A percentile compares a stretch with the other conserved stretches of the same genome.
Evolutionary conservation across 345 rosid genomes (phyloP).

Genomic region (Brassica rapa): DNA sequence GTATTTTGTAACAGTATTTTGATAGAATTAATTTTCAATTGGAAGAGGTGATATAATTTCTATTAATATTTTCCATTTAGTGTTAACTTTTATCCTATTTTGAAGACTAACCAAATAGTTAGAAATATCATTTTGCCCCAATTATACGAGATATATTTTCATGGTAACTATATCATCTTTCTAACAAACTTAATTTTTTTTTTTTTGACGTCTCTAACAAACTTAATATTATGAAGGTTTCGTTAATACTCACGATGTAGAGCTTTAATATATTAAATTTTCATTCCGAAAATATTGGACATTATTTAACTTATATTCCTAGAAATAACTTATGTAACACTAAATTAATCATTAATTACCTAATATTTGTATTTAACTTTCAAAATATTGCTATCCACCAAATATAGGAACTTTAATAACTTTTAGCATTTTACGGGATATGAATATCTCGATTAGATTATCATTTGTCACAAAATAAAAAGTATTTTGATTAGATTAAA

Average conservation of each 20-base stretch:
- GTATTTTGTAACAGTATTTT: background rate
- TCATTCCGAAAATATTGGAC: background rate
- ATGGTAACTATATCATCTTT: background rate
- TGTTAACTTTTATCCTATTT: background rate
- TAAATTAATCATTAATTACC: background rate
- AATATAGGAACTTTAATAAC: background rate
- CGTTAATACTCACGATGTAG: background rate
- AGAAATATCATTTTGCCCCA: too few relatives aligned
- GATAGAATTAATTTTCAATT: background rate
- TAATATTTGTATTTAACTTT: too few relatives aligned
- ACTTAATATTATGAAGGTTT: background rate
- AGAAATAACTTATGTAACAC: background rate
- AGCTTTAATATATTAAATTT: background rate
- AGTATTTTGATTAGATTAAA: too few relatives aligned
- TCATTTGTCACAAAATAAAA: too few relatives aligned
- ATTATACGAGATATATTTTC: background rate
- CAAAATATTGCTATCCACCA: background rate
- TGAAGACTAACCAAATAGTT: background rate
- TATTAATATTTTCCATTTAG: background rate
- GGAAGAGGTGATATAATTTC: background rate
- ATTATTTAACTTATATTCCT: background rate
- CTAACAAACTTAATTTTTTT: background rate
- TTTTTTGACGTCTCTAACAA: too few relatives aligned
- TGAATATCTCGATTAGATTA: too few relatives aligned
- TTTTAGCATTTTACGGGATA: background rate